A percentile compares a stretch with the other conserved stretches of the same genome.
Conservation (phyloP, 768 basidiomycete genomes). For the Xanthoconium stramineum region DNA sequence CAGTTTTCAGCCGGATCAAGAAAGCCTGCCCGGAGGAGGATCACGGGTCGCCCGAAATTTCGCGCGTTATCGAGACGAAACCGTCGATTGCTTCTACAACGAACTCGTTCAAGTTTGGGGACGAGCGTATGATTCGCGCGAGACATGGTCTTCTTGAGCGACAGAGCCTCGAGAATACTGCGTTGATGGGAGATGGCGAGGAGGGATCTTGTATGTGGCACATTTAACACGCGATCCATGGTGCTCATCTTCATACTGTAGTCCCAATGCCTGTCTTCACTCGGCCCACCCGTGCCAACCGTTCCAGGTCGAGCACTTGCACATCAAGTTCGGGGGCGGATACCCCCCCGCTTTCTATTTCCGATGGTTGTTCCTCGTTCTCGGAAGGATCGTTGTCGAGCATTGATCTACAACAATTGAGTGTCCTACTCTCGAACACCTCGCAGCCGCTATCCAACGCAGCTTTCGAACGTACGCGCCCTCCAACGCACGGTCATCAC, state of each 20-base stretch:
- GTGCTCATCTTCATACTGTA: constrained; percentile 18
- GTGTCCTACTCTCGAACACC: constrained; percentile 50
- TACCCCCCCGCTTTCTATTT: constrained; percentile 67
- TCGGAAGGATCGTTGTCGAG: constrained; percentile 76
- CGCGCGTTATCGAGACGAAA: constrained; percentile 50
- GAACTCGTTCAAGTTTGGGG: constrained; percentile 57
- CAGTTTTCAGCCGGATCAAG: constrained; percentile 38
- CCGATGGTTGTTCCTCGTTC: constrained; percentile 61
- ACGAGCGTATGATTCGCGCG: constrained; percentile 65
- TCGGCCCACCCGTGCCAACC: constrained; percentile 47
- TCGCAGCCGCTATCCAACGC: constrained; percentile 48
- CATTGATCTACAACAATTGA: constrained; percentile 66
- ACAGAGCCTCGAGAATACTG: constrained; percentile 66
- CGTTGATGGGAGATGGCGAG: constrained; percentile 63
- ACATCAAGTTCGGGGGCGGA: constrained; percentile 66
- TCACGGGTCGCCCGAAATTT: constrained; percentile 38
- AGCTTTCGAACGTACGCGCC: constrained; percentile 36
- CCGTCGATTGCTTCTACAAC: constrained; percentile 65
- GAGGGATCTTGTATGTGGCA: constrained; percentile 53
- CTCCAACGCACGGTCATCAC: constrained; percentile 58
- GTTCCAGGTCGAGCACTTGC: constrained; percentile 67
- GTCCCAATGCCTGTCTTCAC: constrained; percentile 58
- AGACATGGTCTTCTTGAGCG: constrained; percentile 59
- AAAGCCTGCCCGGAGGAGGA: constrained; percentile 8
- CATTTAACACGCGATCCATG: neutral